These are phyloP conservation scores for Filosporella fistucella DNA, from an alignment of 495 filamentous ascomycete species.

Conservation along the genomic window DNA sequence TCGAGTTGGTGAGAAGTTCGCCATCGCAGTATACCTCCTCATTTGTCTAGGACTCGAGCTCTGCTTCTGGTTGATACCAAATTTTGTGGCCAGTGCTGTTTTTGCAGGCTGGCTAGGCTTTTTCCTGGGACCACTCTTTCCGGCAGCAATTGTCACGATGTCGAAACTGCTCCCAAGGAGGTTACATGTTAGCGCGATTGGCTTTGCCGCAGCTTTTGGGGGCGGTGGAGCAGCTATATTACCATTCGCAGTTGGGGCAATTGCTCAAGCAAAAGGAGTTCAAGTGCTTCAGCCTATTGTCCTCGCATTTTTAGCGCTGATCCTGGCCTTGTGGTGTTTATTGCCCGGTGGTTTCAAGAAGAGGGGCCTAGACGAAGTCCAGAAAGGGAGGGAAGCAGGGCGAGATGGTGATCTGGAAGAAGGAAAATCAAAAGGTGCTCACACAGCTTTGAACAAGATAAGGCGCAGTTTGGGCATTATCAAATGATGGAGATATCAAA, in stretches of 20 bases:
- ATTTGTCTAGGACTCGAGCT: slow-evolving; percentile 66
- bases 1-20: slow-evolving; percentile 67
- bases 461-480: neutral
- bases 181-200: slow-evolving; percentile 76
- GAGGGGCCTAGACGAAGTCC: slow-evolving; percentile 12
- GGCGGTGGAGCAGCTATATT: slow-evolving; percentile 74
- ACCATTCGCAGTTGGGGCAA: slow-evolving; percentile 72
- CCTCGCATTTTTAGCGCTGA: slow-evolving; percentile 16
- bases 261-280: slow-evolving; percentile 77
- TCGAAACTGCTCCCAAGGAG: slow-evolving; percentile 76
- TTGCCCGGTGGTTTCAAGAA: slow-evolving; percentile 24
- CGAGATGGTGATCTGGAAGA: neutral
- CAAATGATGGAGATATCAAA: too few relatives aligned
- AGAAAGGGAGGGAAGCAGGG: slow-evolving; percentile 4
- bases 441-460: neutral
- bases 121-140: slow-evolving; percentile 77
- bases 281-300: slow-evolving; percentile 40
- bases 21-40: slow-evolving; percentile 53
- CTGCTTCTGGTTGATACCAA: slow-evolving; percentile 79
- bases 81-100: slow-evolving; percentile 67
- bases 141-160: slow-evolving; percentile 71
- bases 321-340: slow-evolving; percentile 21
- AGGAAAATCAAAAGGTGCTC: too few relatives aligned
- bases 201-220: slow-evolving; percentile 79
- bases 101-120: slow-evolving; percentile 73